Evolutionary conservation across 257 asterid genomes (phyloP).

Genomic region (Ballota nigra): DNA sequence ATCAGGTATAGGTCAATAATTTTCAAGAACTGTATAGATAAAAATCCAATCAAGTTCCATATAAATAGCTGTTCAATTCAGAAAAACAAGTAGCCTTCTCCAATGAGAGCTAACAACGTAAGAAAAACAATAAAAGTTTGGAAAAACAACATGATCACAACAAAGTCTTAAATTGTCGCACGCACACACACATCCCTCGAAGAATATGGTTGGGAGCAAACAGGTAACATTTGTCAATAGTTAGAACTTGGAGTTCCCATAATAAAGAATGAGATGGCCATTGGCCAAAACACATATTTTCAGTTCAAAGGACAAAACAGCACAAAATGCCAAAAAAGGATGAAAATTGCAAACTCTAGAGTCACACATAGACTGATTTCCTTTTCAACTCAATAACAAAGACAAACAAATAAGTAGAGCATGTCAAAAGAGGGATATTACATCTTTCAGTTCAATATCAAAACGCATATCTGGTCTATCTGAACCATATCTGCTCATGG

Average conservation of each 20-base stretch:
- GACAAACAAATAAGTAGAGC: slow-evolving; percentile 8
- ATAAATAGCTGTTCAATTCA: background rate
- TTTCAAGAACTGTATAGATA: background rate
- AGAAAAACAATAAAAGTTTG: background rate
- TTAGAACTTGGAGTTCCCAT: background rate
- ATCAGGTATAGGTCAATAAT: background rate
- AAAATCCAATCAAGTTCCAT: background rate
- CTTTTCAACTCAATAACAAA: slow-evolving; percentile 8
- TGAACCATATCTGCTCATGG: slow-evolving; percentile 85
- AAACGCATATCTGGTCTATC: slow-evolving; percentile 91
- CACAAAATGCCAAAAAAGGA: background rate
- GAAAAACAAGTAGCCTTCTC: background rate
- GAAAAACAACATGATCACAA: background rate
- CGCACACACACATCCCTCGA: background rate
- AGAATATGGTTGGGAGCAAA: background rate
- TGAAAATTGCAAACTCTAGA: background rate
- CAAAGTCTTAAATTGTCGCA: background rate
- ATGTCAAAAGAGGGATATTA: slow-evolving; percentile 32
- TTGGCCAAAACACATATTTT: background rate
- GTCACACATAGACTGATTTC: background rate
- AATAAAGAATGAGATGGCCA: background rate
- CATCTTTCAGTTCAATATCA: slow-evolving; percentile 80
- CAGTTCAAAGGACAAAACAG: background rate
- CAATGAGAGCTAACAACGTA: background rate
- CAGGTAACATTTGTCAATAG: background rate